Conservation (phyloP, 306 rosid genomes). For the Quercus mongolica region DNA sequence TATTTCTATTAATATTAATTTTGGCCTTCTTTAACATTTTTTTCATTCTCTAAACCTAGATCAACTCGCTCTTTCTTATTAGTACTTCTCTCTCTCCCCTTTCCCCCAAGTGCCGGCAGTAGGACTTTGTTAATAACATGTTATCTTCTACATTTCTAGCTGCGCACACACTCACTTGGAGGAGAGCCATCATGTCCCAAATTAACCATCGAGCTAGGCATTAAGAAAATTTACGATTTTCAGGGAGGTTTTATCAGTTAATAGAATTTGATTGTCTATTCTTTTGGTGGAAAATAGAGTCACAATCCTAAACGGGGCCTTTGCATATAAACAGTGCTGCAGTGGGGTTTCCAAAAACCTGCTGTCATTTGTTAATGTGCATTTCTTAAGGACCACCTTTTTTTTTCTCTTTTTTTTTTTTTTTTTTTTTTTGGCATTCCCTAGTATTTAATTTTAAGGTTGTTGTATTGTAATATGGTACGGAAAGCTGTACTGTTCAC, state of each 20-base stretch:
- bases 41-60: no score
- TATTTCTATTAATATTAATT: no score
- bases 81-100: no score
- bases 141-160: background rate
- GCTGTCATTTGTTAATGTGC: background rate
- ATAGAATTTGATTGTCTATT: background rate
- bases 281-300: background rate
- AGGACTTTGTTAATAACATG: background rate
- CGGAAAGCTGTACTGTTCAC: no score
- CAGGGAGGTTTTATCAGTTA: background rate
- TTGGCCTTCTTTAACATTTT: no score
- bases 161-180: background rate
- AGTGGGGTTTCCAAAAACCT: slow-evolving; percentile 1
- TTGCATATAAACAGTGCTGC: background rate
- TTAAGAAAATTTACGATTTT: background rate
- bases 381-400: background rate
- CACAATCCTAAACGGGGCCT: background rate
- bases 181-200: background rate
- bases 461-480: no score
- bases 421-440: background rate
- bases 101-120: no score
- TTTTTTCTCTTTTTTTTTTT: background rate
- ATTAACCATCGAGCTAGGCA: background rate
- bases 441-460: background rate
- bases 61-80: no score